Conservation (phyloP, 192 early-diverging fungal species). For the Backusella circina region DNA sequence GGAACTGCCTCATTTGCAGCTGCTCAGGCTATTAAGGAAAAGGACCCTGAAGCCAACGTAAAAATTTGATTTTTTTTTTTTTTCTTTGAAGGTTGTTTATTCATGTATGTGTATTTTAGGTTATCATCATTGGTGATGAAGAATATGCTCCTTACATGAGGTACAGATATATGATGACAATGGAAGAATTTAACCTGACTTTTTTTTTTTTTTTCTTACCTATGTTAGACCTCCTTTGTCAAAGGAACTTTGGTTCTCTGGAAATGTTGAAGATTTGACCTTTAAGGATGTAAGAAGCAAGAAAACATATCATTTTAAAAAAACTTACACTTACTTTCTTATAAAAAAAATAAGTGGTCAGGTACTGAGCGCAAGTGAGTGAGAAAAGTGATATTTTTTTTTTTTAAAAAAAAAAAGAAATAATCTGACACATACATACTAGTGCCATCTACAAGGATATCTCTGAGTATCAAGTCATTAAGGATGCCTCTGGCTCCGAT, state of each 20-base stretch:
- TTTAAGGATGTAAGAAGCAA: slow-evolving; percentile 46
- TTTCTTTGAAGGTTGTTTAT: neutral
- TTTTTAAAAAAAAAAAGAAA: neutral
- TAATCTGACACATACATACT: neutral
- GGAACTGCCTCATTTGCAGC: slow-evolving; percentile 60
- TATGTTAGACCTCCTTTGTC: slow-evolving; percentile 49
- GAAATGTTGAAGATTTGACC: slow-evolving; percentile 37
- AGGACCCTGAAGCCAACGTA: slow-evolving; percentile 56
- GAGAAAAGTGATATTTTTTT: neutral
- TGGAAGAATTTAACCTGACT: neutral
- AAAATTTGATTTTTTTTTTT: neutral
- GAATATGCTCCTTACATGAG: slow-evolving; percentile 55
- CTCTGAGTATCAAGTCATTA: slow-evolving; percentile 34
- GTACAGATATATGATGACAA: neutral
- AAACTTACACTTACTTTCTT: neutral
- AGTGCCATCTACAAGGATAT: slow-evolving; percentile 44
- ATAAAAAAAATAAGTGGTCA: slow-evolving; percentile 35
- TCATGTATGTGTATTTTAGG: slow-evolving; percentile 13
- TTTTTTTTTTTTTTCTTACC: too few relatives aligned
- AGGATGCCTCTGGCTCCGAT: slow-evolving; percentile 39
- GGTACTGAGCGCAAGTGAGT: slow-evolving; percentile 48
- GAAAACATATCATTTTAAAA: too few relatives aligned
- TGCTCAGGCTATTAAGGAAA: slow-evolving; percentile 56
- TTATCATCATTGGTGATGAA: slow-evolving; percentile 58
- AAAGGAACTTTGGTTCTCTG: slow-evolving; percentile 66